Evolutionary conservation across 768 basidiomycete species (phyloP).

Genomic region (Xerocomellus amylosporus): DNA sequence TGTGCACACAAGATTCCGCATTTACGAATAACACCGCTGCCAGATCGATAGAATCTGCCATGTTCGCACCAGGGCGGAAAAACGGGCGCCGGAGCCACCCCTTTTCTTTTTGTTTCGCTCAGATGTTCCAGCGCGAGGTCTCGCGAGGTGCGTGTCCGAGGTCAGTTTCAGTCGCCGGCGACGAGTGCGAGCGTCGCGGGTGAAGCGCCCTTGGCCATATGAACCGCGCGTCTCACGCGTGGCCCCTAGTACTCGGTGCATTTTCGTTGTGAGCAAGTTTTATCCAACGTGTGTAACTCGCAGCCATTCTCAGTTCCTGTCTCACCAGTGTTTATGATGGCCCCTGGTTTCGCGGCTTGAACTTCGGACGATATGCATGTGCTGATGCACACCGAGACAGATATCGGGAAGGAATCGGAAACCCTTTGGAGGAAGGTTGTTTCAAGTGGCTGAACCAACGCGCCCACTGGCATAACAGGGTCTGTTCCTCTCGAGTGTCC

Average conservation of each 20-base stretch:
- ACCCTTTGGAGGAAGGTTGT: background rate
- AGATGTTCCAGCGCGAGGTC: background rate
- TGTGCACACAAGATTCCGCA: conserved; percentile 1
- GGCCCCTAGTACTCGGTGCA: background rate
- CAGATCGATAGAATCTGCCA: conserved; percentile 1
- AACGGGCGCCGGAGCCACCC: background rate
- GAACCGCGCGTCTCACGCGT: background rate
- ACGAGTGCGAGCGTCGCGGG: background rate
- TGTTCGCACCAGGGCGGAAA: background rate
- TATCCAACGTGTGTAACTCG: background rate
- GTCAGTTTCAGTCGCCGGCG: background rate
- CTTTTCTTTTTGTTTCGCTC: background rate
- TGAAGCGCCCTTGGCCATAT: background rate
- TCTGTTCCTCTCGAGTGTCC: background rate
- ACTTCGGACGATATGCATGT: background rate
- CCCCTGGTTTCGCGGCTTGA: background rate
- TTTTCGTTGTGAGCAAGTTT: background rate
- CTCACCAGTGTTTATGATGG: background rate
- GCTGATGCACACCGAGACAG: background rate
- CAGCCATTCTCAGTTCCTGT: background rate
- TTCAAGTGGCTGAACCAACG: conserved; percentile 5
- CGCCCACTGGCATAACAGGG: background rate
- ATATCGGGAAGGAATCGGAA: background rate
- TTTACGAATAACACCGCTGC: background rate
- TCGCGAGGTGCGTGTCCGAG: background rate